Base-by-base conservation (phyloP, 257 asterid species). In the Ehretia macrophylla region DNA sequence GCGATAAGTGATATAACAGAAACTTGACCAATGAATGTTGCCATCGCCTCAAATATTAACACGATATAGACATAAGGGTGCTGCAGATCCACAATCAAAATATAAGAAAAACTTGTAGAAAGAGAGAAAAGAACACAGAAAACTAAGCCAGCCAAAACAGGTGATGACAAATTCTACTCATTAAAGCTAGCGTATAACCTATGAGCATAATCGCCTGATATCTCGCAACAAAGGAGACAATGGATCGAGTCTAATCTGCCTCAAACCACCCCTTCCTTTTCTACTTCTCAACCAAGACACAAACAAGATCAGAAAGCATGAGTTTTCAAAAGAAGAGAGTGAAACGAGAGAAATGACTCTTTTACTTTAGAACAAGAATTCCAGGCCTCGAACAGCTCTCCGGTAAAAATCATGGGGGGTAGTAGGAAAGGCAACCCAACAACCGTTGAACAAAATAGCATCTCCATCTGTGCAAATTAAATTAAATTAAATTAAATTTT, bases 1-100 rank as follows among this genome's bases (percentile, higher is more conserved):
- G 97, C 95, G 56, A 88, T 85, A 72, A 88, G 95, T 17, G 95
- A 88, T 57, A 88, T 53, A 67, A 88, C 97, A 27, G 95, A 85
- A 73, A 85, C 83, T 77, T 88, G 95, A 58, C 97, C 95, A 0
- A 88, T 57, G 62, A 81, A 88, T 17, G 97, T 88, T 46, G 97
- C 94, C 95, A 88, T 85, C 60, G 97, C 93, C 77, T 88, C 97
- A 48, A 88, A 85, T 21, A 88, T 72, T 12, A 88, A 67, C 65
- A 88, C 94, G 3, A 85, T 88, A 0, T 88, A 88, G 6, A 88
- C 88, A 39, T 85, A 88, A 16, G 97, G 94, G 80, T 85, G 88
- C 97, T 85, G 88, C 85, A 77, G 48, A 45, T 10, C 23, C 10
- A n/a, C n/a, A 42, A 23, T 14, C 3, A n/a, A 42, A 10, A 10